These are phyloP conservation scores for Kluyveromyces sp. DNA, from an alignment of 1,139 yeast genomes.

Conservation along the genomic window DNA sequence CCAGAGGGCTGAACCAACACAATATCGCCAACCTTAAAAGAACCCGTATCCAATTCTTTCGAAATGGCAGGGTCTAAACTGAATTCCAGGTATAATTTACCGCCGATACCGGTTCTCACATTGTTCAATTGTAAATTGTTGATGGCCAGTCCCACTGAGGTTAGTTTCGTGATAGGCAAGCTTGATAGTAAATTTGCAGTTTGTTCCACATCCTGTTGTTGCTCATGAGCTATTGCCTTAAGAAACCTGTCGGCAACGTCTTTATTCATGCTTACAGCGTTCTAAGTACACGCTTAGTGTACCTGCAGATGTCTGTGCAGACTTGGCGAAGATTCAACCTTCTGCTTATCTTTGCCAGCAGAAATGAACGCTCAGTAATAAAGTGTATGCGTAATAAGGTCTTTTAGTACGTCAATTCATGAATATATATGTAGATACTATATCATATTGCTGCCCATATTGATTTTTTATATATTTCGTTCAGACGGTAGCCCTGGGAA, in stretches of 20 bases:
- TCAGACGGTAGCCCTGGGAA: not conserved
- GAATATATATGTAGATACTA: not conserved
- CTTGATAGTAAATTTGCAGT: conserved; percentile 44
- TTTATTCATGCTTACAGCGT: too few species aligned
- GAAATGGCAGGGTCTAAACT: conserved; percentile 51
- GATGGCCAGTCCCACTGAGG: conserved; percentile 67
- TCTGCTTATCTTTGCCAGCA: too few species aligned
- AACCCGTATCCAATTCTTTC: conserved; percentile 46
- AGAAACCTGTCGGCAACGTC: conserved; percentile 41
- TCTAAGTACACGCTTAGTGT: too few species aligned
- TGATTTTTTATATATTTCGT: not conserved
- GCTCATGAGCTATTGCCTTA: conserved; percentile 50
- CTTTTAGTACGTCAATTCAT: not conserved
- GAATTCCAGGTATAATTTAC: conserved; percentile 60
- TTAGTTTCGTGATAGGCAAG: conserved; percentile 58
- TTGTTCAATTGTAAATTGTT: conserved; percentile 54
- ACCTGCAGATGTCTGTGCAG: too few species aligned
- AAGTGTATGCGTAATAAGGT: too few species aligned
- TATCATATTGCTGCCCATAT: not conserved
- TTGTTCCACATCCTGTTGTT: conserved; percentile 49
- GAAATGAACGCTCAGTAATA: too few species aligned
- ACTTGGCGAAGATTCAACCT: too few species aligned
- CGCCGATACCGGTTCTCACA: conserved; percentile 73
- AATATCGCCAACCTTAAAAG: conserved; percentile 72
- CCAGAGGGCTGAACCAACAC: conserved; percentile 37